Evolutionary conservation across 257 asterid genomes (phyloP).

Genomic region (Solanum chilense): DNA sequence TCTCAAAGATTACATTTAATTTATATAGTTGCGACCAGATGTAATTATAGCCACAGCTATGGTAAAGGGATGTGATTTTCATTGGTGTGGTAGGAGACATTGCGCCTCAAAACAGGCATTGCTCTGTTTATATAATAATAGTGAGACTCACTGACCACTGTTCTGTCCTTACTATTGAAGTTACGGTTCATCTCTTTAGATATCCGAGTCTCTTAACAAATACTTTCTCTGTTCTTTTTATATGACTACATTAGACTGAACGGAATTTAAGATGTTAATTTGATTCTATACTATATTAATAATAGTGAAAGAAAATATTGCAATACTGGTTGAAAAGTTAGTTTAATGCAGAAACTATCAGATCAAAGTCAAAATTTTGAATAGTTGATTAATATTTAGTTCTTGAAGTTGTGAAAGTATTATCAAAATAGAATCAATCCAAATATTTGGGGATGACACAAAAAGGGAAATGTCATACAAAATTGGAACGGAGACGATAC

Average conservation of each 20-base stretch:
- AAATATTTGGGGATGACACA: neutral
- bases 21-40: neutral
- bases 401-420: neutral
- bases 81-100: neutral
- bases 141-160: neutral
- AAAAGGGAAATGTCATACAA: neutral
- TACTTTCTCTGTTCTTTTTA: neutral
- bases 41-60: neutral
- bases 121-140: neutral
- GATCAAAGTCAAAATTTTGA: neutral
- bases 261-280: neutral
- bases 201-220: neutral
- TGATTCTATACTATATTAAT: neutral
- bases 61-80: neutral
- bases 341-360: neutral
- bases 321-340: neutral
- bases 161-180: neutral
- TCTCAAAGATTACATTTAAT: neutral
- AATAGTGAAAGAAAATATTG: neutral
- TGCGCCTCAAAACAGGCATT: neutral
- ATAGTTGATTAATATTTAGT: neutral
- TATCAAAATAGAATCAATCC: neutral
- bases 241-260: neutral
- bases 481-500: neutral
- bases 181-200: neutral